Base-by-base conservation (phyloP, 768 basidiomycete species). In the Tubosaeta sp. region DNA sequence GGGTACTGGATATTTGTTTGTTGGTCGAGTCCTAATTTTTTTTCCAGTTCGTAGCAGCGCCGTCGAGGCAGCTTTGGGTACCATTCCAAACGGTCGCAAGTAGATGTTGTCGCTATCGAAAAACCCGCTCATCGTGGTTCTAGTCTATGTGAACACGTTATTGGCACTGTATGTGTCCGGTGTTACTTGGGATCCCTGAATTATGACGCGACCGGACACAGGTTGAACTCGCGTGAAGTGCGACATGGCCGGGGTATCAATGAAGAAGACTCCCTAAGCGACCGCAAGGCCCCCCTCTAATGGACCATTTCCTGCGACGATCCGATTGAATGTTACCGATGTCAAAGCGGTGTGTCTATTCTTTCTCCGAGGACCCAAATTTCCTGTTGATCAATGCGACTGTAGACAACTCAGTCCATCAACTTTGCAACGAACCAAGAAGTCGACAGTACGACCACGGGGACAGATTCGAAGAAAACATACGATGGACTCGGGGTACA, bases 81-180 rank as follows among this genome's bases (percentile, higher is more conserved):
- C 56, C 59, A 11, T 13, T 68, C 2, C 64, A 68, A 48, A 70
- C 70, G 68, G 17, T 60, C 5, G 67, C 64, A 39, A 17, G 68
- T 50, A 9, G 16, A 6, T 4, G 16, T 50, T 2, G 10, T 6
- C 17, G 1, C 6, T 2, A 5, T 8, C 14, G 2, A 46, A 22
- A 17, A 29, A 16, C 16, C 6, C 4, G 22, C 49, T 58, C 26
- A 60, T 22, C 1, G 16, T 16, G 5, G 2, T 47, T 17, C 17
- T 38, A 68, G 67, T 70, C 27, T 63, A 65, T 17, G 56, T 66
- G 31, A 68, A 68, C 17, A 59, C 56, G 12, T 25, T 68, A 5
- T 50, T 68, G 5, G 66, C 46, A 51, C 51, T 63, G 66, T 68
- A 41, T n/a, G 68, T 57, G 35, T 10, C 14, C 4, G 1, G 1